These are phyloP conservation scores for Litsea cubeba DNA, from an alignment of 164 flowering plant species.

Conservation along the genomic window DNA sequence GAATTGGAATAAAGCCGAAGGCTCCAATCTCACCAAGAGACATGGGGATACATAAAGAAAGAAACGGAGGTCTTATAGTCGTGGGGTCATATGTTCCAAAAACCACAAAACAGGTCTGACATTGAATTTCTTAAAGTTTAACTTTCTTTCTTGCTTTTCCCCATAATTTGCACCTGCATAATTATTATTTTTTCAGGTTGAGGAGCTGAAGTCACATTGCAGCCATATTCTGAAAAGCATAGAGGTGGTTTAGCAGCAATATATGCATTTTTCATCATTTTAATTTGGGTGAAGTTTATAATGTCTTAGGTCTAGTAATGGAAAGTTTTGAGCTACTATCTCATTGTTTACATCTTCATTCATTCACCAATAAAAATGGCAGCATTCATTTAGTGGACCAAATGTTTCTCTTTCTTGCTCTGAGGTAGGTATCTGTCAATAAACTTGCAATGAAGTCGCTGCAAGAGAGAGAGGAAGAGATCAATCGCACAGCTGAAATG, in stretches of 20 bases:
- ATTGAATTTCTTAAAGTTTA: conserved; percentile 2
- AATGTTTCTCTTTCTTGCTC: conserved; percentile 1
- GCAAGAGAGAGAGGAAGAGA: conserved; percentile 81
- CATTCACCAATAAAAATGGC: background rate
- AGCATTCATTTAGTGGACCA: background rate
- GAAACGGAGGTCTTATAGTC: conserved; percentile 79
- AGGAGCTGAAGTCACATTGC: conserved; percentile 61
- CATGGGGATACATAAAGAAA: conserved; percentile 53
- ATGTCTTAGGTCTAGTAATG: background rate
- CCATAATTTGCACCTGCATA: background rate
- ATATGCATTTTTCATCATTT: background rate
- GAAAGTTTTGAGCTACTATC: background rate
- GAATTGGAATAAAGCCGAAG: conserved; percentile 77
- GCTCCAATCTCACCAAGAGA: conserved; percentile 75
- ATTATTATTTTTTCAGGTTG: conserved; percentile 46
- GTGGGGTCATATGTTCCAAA: conserved; percentile 99
- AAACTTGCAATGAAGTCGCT: conserved; percentile 80
- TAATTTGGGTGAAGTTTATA: background rate
- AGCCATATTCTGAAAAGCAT: conserved; percentile 45
- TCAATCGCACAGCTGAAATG: conserved; percentile 58
- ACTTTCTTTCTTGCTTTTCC: background rate
- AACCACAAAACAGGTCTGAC: conserved; percentile 86
- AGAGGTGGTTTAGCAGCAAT: conserved; percentile 51
- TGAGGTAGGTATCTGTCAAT: conserved; percentile 68
- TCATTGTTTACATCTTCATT: background rate